These are phyloP conservation scores for Acacia concinna DNA, from an alignment of 331 rosid species.

Conservation along the genomic window DNA sequence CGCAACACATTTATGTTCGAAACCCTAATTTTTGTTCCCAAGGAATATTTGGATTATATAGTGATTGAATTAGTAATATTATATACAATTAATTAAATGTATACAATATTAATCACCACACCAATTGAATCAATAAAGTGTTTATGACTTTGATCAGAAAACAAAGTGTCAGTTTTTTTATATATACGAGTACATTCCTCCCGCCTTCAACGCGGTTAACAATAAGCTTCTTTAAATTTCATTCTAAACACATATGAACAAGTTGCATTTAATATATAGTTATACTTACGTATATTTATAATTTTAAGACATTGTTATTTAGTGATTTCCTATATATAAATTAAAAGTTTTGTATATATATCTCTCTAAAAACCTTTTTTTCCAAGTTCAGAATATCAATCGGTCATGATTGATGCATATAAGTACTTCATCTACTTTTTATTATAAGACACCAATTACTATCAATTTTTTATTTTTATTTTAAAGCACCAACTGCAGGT, in stretches of 20 bases:
- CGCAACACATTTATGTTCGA: constrained; percentile 35
- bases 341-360: neutral
- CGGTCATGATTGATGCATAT: neutral
- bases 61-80: constrained; percentile 23
- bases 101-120: neutral
- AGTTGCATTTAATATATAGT: neutral
- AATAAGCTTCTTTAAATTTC: neutral
- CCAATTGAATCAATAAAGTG: constrained; percentile 33
- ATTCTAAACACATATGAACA: neutral
- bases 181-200: constrained; percentile 29
- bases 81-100: neutral
- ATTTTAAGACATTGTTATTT: neutral
- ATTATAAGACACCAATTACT: too few species aligned
- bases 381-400: neutral
- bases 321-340: neutral
- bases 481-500: too few species aligned
- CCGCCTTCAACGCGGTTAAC: constrained; percentile 44
- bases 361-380: neutral
- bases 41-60: constrained; percentile 46
- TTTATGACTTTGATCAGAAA: constrained; percentile 37
- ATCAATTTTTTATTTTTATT: too few species aligned
- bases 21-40: constrained; percentile 40
- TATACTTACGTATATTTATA: neutral
- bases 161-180: constrained; percentile 39
- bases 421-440: too few species aligned